Evolutionary conservation across 2,329 filamentous ascomycete genomes (phyloP).

Genomic region (Cladophialophora yegresii): DNA sequence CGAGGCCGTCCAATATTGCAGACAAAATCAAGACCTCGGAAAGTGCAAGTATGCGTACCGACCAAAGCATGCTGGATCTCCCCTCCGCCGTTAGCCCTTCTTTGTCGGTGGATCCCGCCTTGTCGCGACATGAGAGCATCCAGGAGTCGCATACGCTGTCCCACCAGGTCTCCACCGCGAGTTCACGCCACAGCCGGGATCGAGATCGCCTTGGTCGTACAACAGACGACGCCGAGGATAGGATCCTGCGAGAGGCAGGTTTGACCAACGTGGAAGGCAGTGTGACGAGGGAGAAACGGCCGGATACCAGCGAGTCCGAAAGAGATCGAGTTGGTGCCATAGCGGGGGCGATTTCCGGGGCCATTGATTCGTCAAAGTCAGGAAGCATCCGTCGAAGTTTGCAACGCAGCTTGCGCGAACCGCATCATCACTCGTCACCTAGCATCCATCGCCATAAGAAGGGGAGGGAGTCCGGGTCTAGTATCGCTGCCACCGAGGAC

Average conservation of each 20-base stretch:
- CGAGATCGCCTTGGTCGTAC: constrained; percentile 38
- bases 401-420: constrained; percentile 86
- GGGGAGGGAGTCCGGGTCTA: constrained; percentile 71
- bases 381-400: constrained; percentile 79
- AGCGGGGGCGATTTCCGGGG: constrained; percentile 40
- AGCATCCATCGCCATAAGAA: constrained; percentile 69
- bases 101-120: constrained; percentile 19
- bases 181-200: constrained; percentile 41
- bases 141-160: constrained; percentile 38
- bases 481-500: constrained; percentile 57
- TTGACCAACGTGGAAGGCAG: constrained; percentile 55
- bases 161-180: constrained; percentile 46
- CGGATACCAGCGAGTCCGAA: constrained; percentile 48
- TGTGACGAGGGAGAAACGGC: constrained; percentile 44
- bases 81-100: constrained; percentile 17
- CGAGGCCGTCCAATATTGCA: constrained; percentile 24
- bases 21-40: constrained; percentile 26
- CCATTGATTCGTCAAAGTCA: constrained; percentile 54
- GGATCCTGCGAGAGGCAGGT: constrained; percentile 67
- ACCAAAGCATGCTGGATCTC: constrained; percentile 19
- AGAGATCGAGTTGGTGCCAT: constrained; percentile 46
- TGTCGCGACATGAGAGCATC: constrained; percentile 30
- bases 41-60: constrained; percentile 16
- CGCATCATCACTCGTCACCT: constrained; percentile 47
- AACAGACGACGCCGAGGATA: constrained; percentile 61